Base-by-base conservation (phyloP, 306 rosid genomes). In the Quercus robur region DNA sequence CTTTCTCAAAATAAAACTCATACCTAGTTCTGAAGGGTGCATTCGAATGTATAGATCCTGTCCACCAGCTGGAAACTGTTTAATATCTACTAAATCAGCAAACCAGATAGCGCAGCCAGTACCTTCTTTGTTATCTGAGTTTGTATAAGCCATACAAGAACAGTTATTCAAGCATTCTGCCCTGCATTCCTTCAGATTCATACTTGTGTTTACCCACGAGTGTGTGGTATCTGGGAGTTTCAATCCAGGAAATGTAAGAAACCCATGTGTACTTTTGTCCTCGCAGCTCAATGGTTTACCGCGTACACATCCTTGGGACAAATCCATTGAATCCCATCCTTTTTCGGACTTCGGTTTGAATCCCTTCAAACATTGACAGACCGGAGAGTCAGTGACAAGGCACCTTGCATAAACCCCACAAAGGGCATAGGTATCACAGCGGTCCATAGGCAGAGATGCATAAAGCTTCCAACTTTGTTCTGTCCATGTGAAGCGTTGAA, bases 61-160 rank as follows among this genome's bases (percentile, higher is more conserved):
- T 7, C 85, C 89, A 5, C 75, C 78, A 7, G 41, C 66, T 0
- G 84, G 57, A 56, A 83, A 5, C 52, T 54, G 20, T 72, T 83
- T 91, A 26, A 84, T 8, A 71, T 91, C 91, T 1, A 82, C 28
- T 0, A 91, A 71, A 80, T 87, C 90, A 70, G 62, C 93, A 5
- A 87, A 77, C 96, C 93, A 89, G 30, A 87, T 56, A 31, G 76
- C 84, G 54, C 92, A 91, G 4, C 92, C 93, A 54, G 76, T 88
- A 19, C 97, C 90, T n/a, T 51, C 55, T 23, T 79, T 81, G 19
- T 83, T 79, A 58, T 88, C 85, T n/a, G 83, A 56, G 55, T 85
- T 85, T 6, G 85, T 73, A 54, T 78, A 91, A 63, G 89, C 91
- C 14, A 73, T 70, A 56, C 90, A 89, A 0, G 91, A 82, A 76